phyloP scores from a whole-genome alignment of 2,329 filamentous ascomycete genomes.

The Aspergillus transmontanensis region DNA sequence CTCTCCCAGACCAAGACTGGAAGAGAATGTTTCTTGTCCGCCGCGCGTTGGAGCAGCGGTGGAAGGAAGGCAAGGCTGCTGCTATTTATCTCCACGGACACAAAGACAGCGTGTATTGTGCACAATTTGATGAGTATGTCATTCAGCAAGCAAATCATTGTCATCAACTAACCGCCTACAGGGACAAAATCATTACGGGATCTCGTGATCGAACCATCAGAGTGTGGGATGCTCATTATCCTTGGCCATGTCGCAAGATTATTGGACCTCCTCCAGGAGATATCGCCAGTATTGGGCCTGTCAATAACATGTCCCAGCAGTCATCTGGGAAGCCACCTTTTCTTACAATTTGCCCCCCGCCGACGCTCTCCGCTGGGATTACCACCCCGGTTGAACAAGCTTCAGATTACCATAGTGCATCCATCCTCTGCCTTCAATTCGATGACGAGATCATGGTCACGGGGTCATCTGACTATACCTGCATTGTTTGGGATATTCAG shows the following conservation, averaged over 20 bases:
- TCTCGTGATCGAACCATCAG: conserved; percentile 94
- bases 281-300: conserved; percentile 35
- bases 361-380: conserved; percentile 60
- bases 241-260: conserved; percentile 76
- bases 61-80: conserved; percentile 76
- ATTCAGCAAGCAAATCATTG: not conserved
- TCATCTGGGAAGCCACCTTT: conserved; percentile 46
- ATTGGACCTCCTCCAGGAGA: conserved; percentile 74
- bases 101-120: conserved; percentile 93
- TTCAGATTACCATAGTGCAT: conserved; percentile 76
- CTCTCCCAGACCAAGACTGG: conserved; percentile 72
- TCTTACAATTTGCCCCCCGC: conserved; percentile 51
- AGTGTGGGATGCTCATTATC: conserved; percentile 89
- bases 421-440: conserved; percentile 92
- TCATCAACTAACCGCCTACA: conserved; percentile 35
- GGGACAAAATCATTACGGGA: conserved; percentile 92
- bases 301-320: conserved; percentile 51
- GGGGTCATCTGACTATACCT: conserved; percentile 87
- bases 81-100: conserved; percentile 92
- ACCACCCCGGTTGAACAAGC: conserved; percentile 35
- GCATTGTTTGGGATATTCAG: conserved; percentile 86
- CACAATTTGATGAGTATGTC: conserved; percentile 92
- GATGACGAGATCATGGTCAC: conserved; percentile 92
- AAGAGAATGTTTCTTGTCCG: conserved; percentile 80
- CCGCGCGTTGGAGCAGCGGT: conserved; percentile 73